Conservation (phyloP, 2,329 filamentous ascomycete species). For the Cladosporium velox region DNA sequence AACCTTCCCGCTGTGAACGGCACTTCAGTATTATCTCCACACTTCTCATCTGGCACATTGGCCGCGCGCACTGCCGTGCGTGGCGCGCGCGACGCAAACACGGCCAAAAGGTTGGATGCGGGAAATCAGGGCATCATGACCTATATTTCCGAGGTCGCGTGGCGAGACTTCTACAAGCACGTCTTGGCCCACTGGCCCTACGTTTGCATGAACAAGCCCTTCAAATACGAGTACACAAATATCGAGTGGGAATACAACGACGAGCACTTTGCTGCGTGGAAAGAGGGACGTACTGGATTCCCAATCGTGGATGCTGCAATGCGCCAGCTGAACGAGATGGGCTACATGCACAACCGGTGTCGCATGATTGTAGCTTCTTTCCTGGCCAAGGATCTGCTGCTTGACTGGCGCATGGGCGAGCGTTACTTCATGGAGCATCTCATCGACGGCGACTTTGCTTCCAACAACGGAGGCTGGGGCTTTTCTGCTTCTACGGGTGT, state of each 20-base stretch:
- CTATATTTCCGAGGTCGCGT: slow-evolving; percentile 83
- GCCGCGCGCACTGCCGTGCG: slow-evolving; percentile 67
- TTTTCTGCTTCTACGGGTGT: slow-evolving; percentile 70
- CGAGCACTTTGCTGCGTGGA: slow-evolving; percentile 72
- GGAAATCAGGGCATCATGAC: slow-evolving; percentile 65
- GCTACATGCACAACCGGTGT: slow-evolving; percentile 82
- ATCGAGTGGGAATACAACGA: slow-evolving; percentile 78
- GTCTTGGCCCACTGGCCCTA: slow-evolving; percentile 85
- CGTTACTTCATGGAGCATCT: slow-evolving; percentile 79
- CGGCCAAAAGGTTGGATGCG: slow-evolving; percentile 63
- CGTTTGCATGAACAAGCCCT: slow-evolving; percentile 74
- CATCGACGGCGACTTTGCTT: slow-evolving; percentile 77
- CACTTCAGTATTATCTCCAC: slow-evolving; percentile 72
- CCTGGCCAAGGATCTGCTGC: slow-evolving; percentile 73
- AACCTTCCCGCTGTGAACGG: slow-evolving; percentile 65
- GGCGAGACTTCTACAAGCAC: slow-evolving; percentile 87
- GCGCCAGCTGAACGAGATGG: slow-evolving; percentile 69
- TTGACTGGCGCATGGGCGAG: slow-evolving; percentile 85
- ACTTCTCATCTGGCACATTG: slow-evolving; percentile 69
- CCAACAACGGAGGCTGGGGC: slow-evolving; percentile 73
- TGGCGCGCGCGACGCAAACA: slow-evolving; percentile 64
- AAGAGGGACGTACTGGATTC: slow-evolving; percentile 71
- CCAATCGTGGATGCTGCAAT: slow-evolving; percentile 86
- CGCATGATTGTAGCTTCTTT: slow-evolving; percentile 85
- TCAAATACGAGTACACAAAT: slow-evolving; percentile 82